Evolutionary conservation across 2,329 filamentous ascomycete genomes (phyloP).

Genomic region (Plectosphaerella cucumerina): DNA sequence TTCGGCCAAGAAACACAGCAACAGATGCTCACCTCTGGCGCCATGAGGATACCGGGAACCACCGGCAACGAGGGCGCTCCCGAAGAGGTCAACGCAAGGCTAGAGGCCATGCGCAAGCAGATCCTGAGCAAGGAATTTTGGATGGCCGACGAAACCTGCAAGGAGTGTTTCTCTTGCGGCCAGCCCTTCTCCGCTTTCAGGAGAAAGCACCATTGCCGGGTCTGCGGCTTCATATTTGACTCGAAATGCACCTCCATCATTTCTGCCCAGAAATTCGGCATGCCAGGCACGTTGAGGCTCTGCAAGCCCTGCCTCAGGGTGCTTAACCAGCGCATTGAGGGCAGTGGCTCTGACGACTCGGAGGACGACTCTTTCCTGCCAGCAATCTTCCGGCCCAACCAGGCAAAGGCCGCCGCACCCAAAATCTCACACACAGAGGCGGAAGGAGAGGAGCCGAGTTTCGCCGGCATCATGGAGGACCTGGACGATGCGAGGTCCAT

Average conservation of each 20-base stretch:
- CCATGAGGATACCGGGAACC: conserved; percentile 51
- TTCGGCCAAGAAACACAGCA: conserved; percentile 44
- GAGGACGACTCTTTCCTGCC: conserved; percentile 70
- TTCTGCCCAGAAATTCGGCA: conserved; percentile 80
- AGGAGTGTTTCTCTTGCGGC: conserved; percentile 92
- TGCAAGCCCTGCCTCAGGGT: conserved; percentile 91
- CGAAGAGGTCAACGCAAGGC: conserved; percentile 54
- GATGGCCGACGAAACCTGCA: conserved; percentile 99
- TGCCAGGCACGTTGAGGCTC: conserved; percentile 77
- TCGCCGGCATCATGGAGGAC: conserved; percentile 36
- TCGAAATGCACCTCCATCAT: conserved; percentile 94
- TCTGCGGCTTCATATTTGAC: conserved; percentile 97
- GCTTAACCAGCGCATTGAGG: conserved; percentile 77
- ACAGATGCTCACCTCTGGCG: conserved; percentile 39
- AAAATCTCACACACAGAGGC: conserved; percentile 28
- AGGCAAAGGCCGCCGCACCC: conserved; percentile 35
- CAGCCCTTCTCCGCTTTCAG: conserved; percentile 89
- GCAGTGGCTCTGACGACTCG: conserved; percentile 82
- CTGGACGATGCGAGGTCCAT: conserved; percentile 47
- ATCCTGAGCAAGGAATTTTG: conserved; percentile 94
- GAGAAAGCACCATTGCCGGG: conserved; percentile 93
- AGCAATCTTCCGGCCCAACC: conserved; percentile 54
- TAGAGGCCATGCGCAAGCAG: conserved; percentile 75
- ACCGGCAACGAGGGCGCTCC: conserved; percentile 52
- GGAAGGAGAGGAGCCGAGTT: conserved; percentile 34